These are phyloP conservation scores for Hysterium pulicare DNA, from an alignment of 2,329 filamentous ascomycete genomes.

Conservation along the genomic window DNA sequence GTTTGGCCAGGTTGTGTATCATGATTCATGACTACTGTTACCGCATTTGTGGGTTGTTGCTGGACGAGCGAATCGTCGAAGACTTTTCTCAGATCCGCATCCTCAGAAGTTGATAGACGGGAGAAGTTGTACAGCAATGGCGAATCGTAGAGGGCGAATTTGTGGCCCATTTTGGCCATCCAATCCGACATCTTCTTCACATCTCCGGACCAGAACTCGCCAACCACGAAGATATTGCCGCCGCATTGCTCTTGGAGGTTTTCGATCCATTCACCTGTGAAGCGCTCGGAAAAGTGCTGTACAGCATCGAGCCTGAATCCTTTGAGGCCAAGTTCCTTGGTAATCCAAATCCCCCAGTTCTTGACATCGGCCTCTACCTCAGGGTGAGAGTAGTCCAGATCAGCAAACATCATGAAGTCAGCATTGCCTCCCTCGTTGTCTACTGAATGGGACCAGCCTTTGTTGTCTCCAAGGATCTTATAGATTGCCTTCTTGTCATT, in stretches of 20 bases:
- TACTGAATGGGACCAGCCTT: conserved; percentile 62
- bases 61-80: conserved; percentile 61
- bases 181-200: conserved; percentile 55
- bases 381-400: conserved; percentile 58
- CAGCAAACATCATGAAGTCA: conserved; percentile 70
- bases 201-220: conserved; percentile 66
- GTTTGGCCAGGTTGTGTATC: conserved; percentile 66
- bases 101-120: conserved; percentile 53
- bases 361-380: conserved; percentile 64
- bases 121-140: conserved; percentile 68
- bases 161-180: conserved; percentile 53
- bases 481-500: conserved; percentile 60
- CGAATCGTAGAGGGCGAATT: conserved; percentile 62
- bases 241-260: conserved; percentile 51
- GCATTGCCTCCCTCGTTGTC: conserved; percentile 63
- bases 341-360: conserved; percentile 67
- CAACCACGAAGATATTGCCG: conserved; percentile 59
- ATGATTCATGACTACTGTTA: conserved; percentile 70
- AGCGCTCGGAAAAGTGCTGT: conserved; percentile 68
- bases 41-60: conserved; percentile 52
- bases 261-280: conserved; percentile 62
- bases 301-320: conserved; percentile 70
- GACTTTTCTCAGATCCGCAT: conserved; percentile 60
- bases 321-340: conserved; percentile 56
- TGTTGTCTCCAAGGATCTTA: conserved; percentile 61